These are phyloP conservation scores for Hapsidospora chrysogenum DNA, from an alignment of 495 filamentous ascomycete genomes.

Conservation along the genomic window DNA sequence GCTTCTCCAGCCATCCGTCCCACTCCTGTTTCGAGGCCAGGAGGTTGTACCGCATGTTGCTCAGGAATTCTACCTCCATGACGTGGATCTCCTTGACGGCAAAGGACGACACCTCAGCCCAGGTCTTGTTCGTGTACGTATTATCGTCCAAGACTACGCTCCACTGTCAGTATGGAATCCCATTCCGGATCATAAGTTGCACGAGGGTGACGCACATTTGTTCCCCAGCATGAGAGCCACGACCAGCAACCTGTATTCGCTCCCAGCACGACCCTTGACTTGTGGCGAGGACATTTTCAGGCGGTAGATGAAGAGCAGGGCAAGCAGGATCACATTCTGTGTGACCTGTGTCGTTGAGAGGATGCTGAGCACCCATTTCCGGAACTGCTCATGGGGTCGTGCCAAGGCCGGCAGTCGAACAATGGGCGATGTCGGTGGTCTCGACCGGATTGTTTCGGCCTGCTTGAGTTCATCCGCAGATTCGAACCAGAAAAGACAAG, in stretches of 20 bases:
- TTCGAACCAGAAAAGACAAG: slow-evolving; percentile 98
- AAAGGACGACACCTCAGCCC: slow-evolving; percentile 96
- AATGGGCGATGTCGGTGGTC: slow-evolving; percentile 21
- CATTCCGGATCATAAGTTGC: no score
- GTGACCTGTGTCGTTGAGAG: slow-evolving; percentile 92
- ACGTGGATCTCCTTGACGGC: slow-evolving; percentile 91
- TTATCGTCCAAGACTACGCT: slow-evolving; percentile 81
- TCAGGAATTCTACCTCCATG: slow-evolving; percentile 99
- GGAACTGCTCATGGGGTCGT: slow-evolving; percentile 60
- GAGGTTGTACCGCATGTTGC: slow-evolving; percentile 93
- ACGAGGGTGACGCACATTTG: slow-evolving; percentile 51
- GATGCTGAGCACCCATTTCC: slow-evolving; percentile 86
- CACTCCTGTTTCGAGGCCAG: slow-evolving; percentile 72
- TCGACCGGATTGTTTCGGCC: slow-evolving; percentile 47
- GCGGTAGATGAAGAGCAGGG: slow-evolving; percentile 83
- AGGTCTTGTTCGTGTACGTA: slow-evolving; percentile 99
- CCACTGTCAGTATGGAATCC: slow-evolving; percentile 6
- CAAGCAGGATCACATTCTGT: slow-evolving; percentile 85
- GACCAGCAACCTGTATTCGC: slow-evolving; percentile 88
- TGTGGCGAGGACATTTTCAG: slow-evolving; percentile 77
- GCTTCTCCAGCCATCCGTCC: slow-evolving; percentile 67
- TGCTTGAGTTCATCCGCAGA: slow-evolving; percentile 55
- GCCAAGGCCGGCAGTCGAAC: slow-evolving; percentile 50
- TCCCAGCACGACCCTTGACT: slow-evolving; percentile 80
- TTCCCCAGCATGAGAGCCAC: slow-evolving; percentile 97